A percentile compares a stretch with the other conserved stretches of the same genome.
phyloP scores from a whole-genome alignment of 2,329 filamentous ascomycete genomes.

The Pseudogymnoascus sp. region DNA sequence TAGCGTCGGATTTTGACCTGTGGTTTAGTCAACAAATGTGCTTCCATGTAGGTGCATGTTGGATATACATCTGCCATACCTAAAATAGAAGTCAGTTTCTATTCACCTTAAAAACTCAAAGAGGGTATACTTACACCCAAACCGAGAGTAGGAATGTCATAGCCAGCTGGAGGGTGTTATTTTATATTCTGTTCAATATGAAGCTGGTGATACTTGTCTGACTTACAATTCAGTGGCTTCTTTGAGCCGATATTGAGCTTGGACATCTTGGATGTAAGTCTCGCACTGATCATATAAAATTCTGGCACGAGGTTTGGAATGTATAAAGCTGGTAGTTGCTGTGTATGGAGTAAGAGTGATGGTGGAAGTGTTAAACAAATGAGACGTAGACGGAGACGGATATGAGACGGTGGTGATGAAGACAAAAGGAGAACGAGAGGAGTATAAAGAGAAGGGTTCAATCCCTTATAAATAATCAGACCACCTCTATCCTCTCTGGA shows the following conservation, averaged over 20 bases:
- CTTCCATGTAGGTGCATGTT: not conserved
- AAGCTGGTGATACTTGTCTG: not conserved
- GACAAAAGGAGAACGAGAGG: not conserved
- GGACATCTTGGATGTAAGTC: not conserved
- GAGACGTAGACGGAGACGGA: not conserved
- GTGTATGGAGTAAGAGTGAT: not conserved
- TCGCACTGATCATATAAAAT: not conserved
- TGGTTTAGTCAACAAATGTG: not conserved
- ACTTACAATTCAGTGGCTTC: slow-evolving; percentile 1
- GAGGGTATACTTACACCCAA: slow-evolving; percentile 40
- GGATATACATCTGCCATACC: slow-evolving; percentile 1
- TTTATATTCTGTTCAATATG: not conserved
- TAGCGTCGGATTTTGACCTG: not conserved
- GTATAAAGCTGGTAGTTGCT: not conserved
- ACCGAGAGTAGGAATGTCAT: slow-evolving; percentile 51
- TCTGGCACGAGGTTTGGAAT: too few relatives aligned
- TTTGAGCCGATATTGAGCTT: not conserved
- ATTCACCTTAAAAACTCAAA: too few relatives aligned
- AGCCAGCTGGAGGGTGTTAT: slow-evolving; percentile 33
- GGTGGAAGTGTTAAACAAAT: not conserved
- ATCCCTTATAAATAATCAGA: not conserved
- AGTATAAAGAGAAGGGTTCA: not conserved
- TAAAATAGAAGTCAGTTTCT: not conserved
- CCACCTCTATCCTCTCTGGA: not conserved
- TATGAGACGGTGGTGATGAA: not conserved